Percentiles rank a stretch among this genome's conserved stretches.
phyloP scores from a whole-genome alignment of 306 rosid genomes.

The Lablab purpureus region DNA sequence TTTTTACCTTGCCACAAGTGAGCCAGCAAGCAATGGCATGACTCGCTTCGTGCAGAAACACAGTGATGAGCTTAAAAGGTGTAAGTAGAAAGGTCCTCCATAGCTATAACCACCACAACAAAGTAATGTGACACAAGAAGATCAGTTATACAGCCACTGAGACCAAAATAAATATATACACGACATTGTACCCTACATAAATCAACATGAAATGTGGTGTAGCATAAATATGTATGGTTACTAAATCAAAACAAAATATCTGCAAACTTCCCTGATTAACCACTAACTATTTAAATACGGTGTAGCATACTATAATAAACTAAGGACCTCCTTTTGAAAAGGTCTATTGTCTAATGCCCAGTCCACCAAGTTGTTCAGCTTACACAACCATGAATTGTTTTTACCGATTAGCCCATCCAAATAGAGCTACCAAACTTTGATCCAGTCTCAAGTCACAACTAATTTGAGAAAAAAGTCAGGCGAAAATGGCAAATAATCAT shows the following conservation, averaged over 20 bases:
- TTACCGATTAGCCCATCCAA: slow-evolving; percentile 29
- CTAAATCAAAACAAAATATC: slow-evolving; percentile 29
- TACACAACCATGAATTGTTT: neutral
- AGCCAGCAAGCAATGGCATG: slow-evolving; percentile 95
- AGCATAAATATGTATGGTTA: neutral
- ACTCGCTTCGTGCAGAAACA: slow-evolving; percentile 93
- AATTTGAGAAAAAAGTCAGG: slow-evolving; percentile 13
- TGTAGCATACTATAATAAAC: slow-evolving; percentile 23
- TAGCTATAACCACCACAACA: slow-evolving; percentile 64
- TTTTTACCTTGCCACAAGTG: slow-evolving; percentile 87
- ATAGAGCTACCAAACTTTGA: slow-evolving; percentile 28
- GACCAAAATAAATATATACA: slow-evolving; percentile 30
- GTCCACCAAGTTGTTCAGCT: slow-evolving; percentile 37
- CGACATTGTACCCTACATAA: neutral
- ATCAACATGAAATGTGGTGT: slow-evolving; percentile 1
- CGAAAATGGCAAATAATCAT: slow-evolving; percentile 5
- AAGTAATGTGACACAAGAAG: slow-evolving; percentile 42
- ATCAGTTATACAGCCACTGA: slow-evolving; percentile 30
- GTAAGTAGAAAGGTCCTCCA: slow-evolving; percentile 91
- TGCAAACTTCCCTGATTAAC: slow-evolving; percentile 29
- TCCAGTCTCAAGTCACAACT: slow-evolving; percentile 39
- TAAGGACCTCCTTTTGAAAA: slow-evolving; percentile 30
- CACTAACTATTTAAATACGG: slow-evolving; percentile 14
- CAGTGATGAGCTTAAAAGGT: slow-evolving; percentile 97
- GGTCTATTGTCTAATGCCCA: slow-evolving; percentile 26